Percentiles rank a stretch among this genome's conserved stretches.
phyloP scores from a whole-genome alignment of 345 rosid species.

The Conringia planisiliqua region DNA sequence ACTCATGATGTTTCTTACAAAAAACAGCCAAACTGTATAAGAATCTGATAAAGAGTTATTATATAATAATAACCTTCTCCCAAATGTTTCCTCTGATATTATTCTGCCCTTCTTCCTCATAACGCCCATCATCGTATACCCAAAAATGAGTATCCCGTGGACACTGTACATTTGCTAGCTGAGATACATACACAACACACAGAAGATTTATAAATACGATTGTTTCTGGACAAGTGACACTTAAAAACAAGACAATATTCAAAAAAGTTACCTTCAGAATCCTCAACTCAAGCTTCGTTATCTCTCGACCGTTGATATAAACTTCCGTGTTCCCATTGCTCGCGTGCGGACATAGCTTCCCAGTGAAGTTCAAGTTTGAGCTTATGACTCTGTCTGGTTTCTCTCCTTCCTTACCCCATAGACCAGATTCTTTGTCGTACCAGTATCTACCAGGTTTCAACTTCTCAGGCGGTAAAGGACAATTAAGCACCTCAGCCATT shows the following conservation, averaged over 20 bases:
- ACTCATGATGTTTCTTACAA: background rate
- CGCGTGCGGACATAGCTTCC: conserved; percentile 70
- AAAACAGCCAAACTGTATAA: background rate
- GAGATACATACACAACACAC: conserved; percentile 27
- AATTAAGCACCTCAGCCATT: conserved; percentile 77
- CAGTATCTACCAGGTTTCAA: conserved; percentile 94
- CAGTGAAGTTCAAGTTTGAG: conserved; percentile 82
- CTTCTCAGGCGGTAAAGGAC: conserved; percentile 74
- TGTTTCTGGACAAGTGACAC: background rate
- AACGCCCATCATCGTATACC: conserved; percentile 89
- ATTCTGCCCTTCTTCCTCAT: conserved; percentile 95
- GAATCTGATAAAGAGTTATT: background rate
- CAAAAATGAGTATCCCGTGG: conserved; percentile 90
- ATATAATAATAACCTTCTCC: conserved; percentile 56
- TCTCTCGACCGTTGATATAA: conserved; percentile 87
- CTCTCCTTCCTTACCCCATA: conserved; percentile 99
- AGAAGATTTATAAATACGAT: background rate
- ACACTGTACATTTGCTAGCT: conserved; percentile 84
- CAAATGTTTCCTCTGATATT: conserved; percentile 88
- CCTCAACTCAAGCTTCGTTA: conserved; percentile 80
- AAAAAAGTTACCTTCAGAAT: conserved; percentile 59
- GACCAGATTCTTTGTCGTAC: conserved; percentile 98
- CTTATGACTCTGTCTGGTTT: conserved; percentile 80
- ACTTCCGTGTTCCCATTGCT: conserved; percentile 92
- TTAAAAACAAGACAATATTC: background rate